These are phyloP conservation scores for Clonostachys byssicola DNA, from an alignment of 2,329 filamentous ascomycete genomes.

Conservation along the genomic window DNA sequence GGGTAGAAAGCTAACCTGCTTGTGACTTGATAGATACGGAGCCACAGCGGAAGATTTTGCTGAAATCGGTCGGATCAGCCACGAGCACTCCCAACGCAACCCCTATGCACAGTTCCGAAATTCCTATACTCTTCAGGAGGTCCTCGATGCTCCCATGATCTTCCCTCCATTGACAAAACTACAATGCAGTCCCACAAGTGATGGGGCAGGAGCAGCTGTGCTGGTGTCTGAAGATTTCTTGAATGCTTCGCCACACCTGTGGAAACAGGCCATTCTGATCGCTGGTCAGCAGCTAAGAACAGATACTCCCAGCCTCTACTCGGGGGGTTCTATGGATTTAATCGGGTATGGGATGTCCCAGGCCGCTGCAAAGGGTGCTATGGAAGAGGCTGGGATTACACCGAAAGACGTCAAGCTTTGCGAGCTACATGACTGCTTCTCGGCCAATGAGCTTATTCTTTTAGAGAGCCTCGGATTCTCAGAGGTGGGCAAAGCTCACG, in stretches of 20 bases:
- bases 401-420: conserved; percentile 12
- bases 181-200: too few relatives aligned
- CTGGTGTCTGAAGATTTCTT: not conserved
- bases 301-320: not conserved
- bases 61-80: too few relatives aligned
- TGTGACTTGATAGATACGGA: too few relatives aligned
- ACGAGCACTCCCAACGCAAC: too few relatives aligned
- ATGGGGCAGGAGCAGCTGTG: not conserved
- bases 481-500: not conserved
- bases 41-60: too few relatives aligned
- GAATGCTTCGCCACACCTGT: not conserved
- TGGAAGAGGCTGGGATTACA: conserved; percentile 11
- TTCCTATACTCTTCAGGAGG: too few relatives aligned
- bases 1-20: too few relatives aligned
- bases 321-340: conserved; percentile 14
- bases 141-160: too few relatives aligned
- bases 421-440: conserved; percentile 22
- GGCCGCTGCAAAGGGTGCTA: conserved; percentile 11
- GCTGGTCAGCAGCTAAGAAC: not conserved
- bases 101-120: too few relatives aligned
- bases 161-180: too few relatives aligned
- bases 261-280: not conserved
- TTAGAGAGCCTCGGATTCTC: conserved; percentile 15
- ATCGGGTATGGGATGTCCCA: conserved; percentile 19
- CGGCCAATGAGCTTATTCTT: conserved; percentile 15